Base-by-base conservation (phyloP, 2,329 filamentous ascomycete species). In the Meredithiella fracta region DNA sequence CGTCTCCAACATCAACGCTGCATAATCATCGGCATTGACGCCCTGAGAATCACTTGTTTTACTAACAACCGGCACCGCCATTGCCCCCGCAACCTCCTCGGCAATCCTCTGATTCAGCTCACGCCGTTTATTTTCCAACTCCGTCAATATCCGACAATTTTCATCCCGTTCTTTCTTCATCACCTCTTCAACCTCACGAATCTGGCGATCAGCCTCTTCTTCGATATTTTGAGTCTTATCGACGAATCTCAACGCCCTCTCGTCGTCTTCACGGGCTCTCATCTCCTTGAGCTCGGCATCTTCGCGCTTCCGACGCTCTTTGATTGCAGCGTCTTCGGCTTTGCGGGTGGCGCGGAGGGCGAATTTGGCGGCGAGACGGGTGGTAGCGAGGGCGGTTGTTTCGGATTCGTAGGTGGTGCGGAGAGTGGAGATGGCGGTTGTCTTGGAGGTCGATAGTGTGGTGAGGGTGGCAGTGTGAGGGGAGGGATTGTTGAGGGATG, bases 201-300 rank as follows among this genome's bases (percentile, higher is more conserved):
- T 49, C 40, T 49, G 23, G 7, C 3, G 9, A 14, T 49, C 44
- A 23, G 44, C 44, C 44, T 49, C 44, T 8, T 49, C 44, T 40
- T 55, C 53, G 22, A 49, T 47, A 59, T 62, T 65, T 53, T 65
- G 64, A 54, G 70, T 68, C 9, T 70, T 62, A 2, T 64, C 63
- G 0, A 60, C 60, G 22, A 71, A 58, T 53, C 62, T 67, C 2
- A 63, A 59, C 56, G 65, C 62, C 26, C 67, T 67, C n/a, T 66
- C 62, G 2, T 67, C 62, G 3, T 67, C 59, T 44, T 61, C 56
- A 29, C 14, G 65, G 20, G 44, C 44, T 9, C 9, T 7, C 23
- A 14, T 60, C 0, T 58, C 57, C 2, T 69, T 68, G 1, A 64
- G 67, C 49, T 72, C 65, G 40, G 68, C 62, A 58, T 70, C 68